phyloP scores from a whole-genome alignment of 176 grass and related monocot genomes.

The Eremochloa ophiuroides region DNA sequence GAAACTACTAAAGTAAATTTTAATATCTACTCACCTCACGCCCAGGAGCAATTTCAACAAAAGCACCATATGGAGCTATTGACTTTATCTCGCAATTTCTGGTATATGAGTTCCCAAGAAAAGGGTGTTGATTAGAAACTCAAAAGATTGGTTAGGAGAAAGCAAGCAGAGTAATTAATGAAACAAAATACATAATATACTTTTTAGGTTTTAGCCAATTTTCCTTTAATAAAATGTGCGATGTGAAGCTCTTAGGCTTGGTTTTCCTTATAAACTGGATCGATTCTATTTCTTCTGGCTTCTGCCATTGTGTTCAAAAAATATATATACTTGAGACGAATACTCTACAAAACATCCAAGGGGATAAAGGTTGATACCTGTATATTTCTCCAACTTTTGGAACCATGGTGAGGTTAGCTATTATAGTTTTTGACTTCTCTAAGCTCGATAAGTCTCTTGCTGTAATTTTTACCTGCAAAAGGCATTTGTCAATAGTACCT shows the following conservation, averaged over 20 bases:
- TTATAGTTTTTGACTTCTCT: constrained; percentile 90
- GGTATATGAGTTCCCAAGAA: constrained; percentile 19
- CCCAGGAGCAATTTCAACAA: constrained; percentile 97
- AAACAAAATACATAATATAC: not conserved
- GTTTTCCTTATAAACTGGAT: too few species aligned
- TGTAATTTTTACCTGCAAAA: constrained; percentile 89
- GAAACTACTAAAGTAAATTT: constrained; percentile 2
- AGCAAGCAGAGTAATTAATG: not conserved
- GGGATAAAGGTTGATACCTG: constrained; percentile 41
- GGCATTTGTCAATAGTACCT: constrained; percentile 30
- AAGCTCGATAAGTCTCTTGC: constrained; percentile 73
- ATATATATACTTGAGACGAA: too few species aligned
- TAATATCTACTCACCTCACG: constrained; percentile 55
- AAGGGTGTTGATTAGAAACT: constrained; percentile 8
- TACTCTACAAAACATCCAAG: not conserved
- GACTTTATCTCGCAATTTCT: constrained; percentile 93
- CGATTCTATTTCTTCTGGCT: too few species aligned
- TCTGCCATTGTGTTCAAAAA: too few species aligned
- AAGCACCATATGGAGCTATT: constrained; percentile 82
- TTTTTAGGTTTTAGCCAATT: too few species aligned
- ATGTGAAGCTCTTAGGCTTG: too few species aligned
- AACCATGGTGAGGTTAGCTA: constrained; percentile 89
- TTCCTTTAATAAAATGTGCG: too few species aligned
- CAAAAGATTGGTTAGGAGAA: constrained; percentile 1
- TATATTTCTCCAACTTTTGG: constrained; percentile 93